Evolutionary conservation across 148 eudicot genomes (phyloP), one percentile per base, ranked within the genome.

Genomic region (Vaccinium corymbosum): DNA sequence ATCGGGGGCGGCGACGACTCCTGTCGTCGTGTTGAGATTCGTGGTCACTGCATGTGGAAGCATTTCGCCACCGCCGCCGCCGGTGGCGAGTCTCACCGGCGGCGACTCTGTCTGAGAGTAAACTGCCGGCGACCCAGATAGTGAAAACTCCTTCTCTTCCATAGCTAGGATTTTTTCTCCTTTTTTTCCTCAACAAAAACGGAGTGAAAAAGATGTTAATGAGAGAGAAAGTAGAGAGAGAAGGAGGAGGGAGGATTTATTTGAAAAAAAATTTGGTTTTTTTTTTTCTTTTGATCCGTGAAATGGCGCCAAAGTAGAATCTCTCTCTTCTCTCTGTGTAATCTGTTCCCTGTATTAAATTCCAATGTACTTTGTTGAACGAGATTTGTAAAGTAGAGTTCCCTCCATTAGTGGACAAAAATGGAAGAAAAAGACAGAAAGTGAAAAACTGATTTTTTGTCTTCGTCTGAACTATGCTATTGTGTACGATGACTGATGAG

Each of bases 121-220:
- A 22, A 22, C 82, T 49, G 80, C 89, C 25, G 84, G 89, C 35
- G 90, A 91, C 56, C 92, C 91, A 2, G 93, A 91, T n/a, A 86
- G 77, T 2, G 87, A 85, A 72, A 88, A 88, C 84, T 89, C 88
- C 80, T 86, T 91, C 59, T 90, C 90, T 82, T 91, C 95, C 93
- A 89, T 91, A 55, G 57, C 84, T 78, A 79, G 68, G 17, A n/a
- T 4, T 15, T 61, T 61, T 35, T 35, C 38, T 35, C 38, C 0
- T 22, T 64, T 49, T 50, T 50, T 50, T 32, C 61, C 22, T 68
- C 56, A 49, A 49, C 83, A 16, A 35, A 27, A 17, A 48, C 27
- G 48, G 62, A 78, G 52, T 48, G 48, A 20, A 48, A 19, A 66
- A 2, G n/a, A 19, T 14, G 62, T 57, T 4, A 0, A 5, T 9